Conservation (phyloP, 148 eudicot species). For the Fallopia convolvulus region DNA sequence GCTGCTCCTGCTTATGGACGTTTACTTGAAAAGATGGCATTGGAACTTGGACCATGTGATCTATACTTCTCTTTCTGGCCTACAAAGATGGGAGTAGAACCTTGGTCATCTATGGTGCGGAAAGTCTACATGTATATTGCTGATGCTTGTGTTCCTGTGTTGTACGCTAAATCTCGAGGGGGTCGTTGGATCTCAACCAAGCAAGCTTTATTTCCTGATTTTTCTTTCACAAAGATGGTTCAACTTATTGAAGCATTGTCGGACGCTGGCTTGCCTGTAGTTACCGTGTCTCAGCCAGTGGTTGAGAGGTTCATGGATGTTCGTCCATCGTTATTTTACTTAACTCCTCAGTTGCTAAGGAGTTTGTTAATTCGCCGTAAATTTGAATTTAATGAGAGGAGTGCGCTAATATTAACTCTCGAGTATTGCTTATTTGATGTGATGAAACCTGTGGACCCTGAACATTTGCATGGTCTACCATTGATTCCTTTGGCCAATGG, state of each 20-base stretch:
- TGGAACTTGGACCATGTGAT: slow-evolving; percentile 74
- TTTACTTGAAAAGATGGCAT: slow-evolving; percentile 77
- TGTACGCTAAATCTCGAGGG: slow-evolving; percentile 84
- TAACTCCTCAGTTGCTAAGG: slow-evolving; percentile 84
- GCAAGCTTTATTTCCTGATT: slow-evolving; percentile 90
- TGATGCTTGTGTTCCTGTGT: slow-evolving; percentile 69
- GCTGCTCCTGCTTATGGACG: slow-evolving; percentile 94
- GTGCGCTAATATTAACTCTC: slow-evolving; percentile 65
- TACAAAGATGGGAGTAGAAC: slow-evolving; percentile 48
- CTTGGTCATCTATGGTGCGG: slow-evolving; percentile 88
- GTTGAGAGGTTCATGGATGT: slow-evolving; percentile 76
- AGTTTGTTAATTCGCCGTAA: slow-evolving; percentile 65
- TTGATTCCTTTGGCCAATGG: slow-evolving; percentile 89
- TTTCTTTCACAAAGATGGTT: slow-evolving; percentile 49
- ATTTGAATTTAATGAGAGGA: slow-evolving; percentile 67
- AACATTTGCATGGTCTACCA: slow-evolving; percentile 70
- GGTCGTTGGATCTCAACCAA: slow-evolving; percentile 94
- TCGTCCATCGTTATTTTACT: slow-evolving; percentile 74
- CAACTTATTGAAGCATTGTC: slow-evolving; percentile 79
- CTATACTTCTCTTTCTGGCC: slow-evolving; percentile 89
- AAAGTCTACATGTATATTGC: slow-evolving; percentile 74
- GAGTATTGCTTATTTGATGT: slow-evolving; percentile 86
- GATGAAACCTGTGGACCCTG: slow-evolving; percentile 40
- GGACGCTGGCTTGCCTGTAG: slow-evolving; percentile 73
- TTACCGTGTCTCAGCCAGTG: slow-evolving; percentile 48